phyloP scores from a whole-genome alignment of 202 grass and related monocot species.

The Bolboschoenoplectus hybrid region DNA sequence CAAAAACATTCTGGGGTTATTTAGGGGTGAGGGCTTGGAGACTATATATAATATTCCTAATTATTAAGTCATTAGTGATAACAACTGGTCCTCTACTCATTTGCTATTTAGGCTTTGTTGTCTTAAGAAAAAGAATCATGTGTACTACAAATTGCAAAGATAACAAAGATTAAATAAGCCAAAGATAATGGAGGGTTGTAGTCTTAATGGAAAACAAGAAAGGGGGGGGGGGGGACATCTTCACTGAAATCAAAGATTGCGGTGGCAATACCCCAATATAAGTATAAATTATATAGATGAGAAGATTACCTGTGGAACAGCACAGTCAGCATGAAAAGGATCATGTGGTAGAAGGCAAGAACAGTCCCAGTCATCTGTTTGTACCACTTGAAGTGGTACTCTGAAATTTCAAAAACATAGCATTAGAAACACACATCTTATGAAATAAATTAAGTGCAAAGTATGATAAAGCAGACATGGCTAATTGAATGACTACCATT shows the following conservation, averaged over 20 bases:
- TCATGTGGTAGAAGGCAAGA: constrained; percentile 85
- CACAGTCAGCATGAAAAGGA: constrained; percentile 89
- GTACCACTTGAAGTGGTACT: constrained; percentile 73
- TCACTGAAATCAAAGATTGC: not conserved
- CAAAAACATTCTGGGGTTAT: too few relatives aligned
- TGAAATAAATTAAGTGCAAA: not conserved
- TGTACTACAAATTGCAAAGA: not conserved
- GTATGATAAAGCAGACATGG: constrained; percentile 17
- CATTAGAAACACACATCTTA: not conserved
- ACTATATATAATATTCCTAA: not conserved
- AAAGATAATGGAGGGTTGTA: too few relatives aligned
- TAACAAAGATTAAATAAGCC: not conserved
- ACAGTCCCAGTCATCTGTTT: constrained; percentile 97
- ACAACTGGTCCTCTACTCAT: not conserved
- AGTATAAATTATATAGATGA: constrained; percentile 2
- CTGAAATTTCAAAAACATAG: constrained; percentile 43
- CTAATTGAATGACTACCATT: not conserved
- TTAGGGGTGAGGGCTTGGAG: too few relatives aligned
- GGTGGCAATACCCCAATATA: not conserved
- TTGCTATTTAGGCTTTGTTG: not conserved
- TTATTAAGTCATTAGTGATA: not conserved
- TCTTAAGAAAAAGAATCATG: not conserved
- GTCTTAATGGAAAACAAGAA: too few relatives aligned
- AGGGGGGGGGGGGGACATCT: not conserved
- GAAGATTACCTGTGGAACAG: constrained; percentile 88